phyloP scores from a whole-genome alignment of 495 filamentous ascomycete species.

The Neurospora africana region DNA sequence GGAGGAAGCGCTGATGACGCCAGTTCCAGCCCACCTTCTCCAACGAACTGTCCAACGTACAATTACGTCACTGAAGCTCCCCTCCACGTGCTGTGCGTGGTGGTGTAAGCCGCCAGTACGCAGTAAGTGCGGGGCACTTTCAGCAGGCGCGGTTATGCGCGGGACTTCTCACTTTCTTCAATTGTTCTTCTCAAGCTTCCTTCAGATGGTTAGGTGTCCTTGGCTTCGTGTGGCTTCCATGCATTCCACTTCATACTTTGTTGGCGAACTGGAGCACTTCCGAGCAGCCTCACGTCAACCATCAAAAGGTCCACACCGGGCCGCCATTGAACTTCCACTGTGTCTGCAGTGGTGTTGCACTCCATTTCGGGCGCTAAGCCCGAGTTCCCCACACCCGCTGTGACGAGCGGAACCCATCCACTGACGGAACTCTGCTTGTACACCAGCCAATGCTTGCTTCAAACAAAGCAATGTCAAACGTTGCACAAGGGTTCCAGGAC shows the following conservation, averaged over 20 bases:
- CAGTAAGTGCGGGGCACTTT: neutral
- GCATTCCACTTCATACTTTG: neutral
- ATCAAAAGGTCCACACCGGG: neutral
- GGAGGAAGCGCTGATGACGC: neutral
- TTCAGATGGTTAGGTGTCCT: neutral
- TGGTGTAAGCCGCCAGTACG: neutral
- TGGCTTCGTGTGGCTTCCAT: neutral
- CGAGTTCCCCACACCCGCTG: neutral
- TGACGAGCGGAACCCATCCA: neutral
- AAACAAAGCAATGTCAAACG: neutral
- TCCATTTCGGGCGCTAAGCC: neutral
- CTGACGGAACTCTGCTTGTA: neutral
- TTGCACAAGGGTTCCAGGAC: neutral
- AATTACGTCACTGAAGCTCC: neutral
- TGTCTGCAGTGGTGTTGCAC: neutral
- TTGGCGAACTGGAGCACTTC: neutral
- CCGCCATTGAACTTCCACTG: neutral
- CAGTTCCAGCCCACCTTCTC: neutral
- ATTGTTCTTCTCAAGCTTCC: neutral
- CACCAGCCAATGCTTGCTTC: neutral
- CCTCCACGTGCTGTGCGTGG: neutral
- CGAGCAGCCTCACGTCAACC: neutral
- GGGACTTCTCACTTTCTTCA: neutral
- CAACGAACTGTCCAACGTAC: neutral
- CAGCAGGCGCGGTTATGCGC: neutral